phyloP scores from a whole-genome alignment of 228 moss, liverwort and hornwort genomes.

The Sphagnum fallax region DNA sequence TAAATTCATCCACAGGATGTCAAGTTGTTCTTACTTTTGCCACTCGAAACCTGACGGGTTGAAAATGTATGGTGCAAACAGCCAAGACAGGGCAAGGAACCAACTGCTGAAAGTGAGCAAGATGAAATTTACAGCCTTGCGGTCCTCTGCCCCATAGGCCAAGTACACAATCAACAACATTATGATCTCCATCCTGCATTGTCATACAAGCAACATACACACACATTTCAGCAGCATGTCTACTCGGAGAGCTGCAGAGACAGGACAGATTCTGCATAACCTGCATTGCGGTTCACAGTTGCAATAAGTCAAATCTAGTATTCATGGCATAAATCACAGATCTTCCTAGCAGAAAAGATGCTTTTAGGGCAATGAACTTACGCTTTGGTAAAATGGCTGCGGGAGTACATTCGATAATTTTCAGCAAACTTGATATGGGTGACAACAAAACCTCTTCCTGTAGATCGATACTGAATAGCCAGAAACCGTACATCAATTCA shows the following conservation, averaged over 20 bases:
- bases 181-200: slow-evolving; percentile 74
- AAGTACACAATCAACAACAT: slow-evolving; percentile 80
- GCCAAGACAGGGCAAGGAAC: slow-evolving; percentile 94
- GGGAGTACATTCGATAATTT: slow-evolving; percentile 86
- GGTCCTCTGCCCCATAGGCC: slow-evolving; percentile 70
- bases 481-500: too few species aligned
- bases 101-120: slow-evolving; percentile 92
- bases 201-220: too few species aligned
- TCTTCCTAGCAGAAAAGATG: too few species aligned
- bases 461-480: slow-evolving; percentile 75
- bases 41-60: slow-evolving; percentile 99
- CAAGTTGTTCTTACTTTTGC: slow-evolving; percentile 64
- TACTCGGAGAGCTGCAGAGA: too few species aligned
- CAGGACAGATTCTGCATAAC: too few species aligned
- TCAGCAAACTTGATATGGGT: slow-evolving; percentile 85
- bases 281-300: too few species aligned
- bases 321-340: too few species aligned
- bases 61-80: slow-evolving; percentile 93
- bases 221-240: too few species aligned
- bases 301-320: too few species aligned
- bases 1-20: too few species aligned
- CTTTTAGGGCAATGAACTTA: slow-evolving; percentile 20
- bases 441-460: slow-evolving; percentile 96
- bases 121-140: slow-evolving; percentile 58
- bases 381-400: slow-evolving; percentile 96